A percentile compares a stretch with the other conserved stretches of the same genome.
These are phyloP conservation scores for Alternaria dauci DNA, from an alignment of 2,329 filamentous ascomycete genomes.

Conservation along the genomic window DNA sequence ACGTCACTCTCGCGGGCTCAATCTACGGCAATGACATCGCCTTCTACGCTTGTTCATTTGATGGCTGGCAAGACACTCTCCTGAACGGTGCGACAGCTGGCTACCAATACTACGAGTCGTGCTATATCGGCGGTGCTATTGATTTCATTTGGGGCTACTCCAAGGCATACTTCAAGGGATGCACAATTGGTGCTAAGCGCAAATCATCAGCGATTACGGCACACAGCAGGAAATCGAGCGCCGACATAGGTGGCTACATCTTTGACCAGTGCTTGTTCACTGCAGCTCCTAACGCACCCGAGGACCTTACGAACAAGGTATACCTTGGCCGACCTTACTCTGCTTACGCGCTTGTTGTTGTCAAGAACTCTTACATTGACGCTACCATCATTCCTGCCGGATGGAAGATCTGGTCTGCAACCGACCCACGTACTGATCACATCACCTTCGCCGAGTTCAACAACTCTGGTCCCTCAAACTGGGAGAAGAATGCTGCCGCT, in stretches of 20 bases:
- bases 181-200: conserved; percentile 56
- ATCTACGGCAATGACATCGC: conserved; percentile 61
- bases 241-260: conserved; percentile 57
- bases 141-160: conserved; percentile 67
- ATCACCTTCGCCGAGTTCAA: conserved; percentile 66
- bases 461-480: conserved; percentile 60
- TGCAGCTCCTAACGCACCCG: conserved; percentile 45
- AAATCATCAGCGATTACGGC: conserved; percentile 44
- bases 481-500: conserved; percentile 49
- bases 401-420: conserved; percentile 64
- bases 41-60: conserved; percentile 65
- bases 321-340: conserved; percentile 62
- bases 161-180: conserved; percentile 60
- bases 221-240: conserved; percentile 28
- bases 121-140: conserved; percentile 64
- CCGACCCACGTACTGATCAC: conserved; percentile 57
- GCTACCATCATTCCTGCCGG: conserved; percentile 65
- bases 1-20: conserved; percentile 61
- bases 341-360: conserved; percentile 57
- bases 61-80: conserved; percentile 64
- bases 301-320: conserved; percentile 49
- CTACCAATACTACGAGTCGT: conserved; percentile 63
- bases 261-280: conserved; percentile 61
- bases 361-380: conserved; percentile 60
- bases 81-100: conserved; percentile 51